A percentile compares a stretch with the other conserved stretches of the same genome.
Evolutionary conservation across 768 basidiomycete species (phyloP).

Genomic region (Podaxis carcinomalis): DNA sequence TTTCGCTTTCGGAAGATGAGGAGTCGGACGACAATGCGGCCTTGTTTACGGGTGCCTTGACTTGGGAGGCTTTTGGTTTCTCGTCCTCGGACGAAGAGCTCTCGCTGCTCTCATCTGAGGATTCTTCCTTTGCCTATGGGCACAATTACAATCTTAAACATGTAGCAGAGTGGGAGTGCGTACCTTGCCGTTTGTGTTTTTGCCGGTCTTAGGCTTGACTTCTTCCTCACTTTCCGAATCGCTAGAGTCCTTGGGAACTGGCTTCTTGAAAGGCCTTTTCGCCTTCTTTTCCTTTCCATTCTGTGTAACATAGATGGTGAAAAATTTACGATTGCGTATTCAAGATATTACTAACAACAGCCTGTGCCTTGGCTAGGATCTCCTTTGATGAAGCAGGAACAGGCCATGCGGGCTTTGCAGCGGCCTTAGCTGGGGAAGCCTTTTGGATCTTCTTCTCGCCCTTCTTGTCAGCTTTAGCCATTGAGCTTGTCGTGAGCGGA

Average conservation of each 20-base stretch:
- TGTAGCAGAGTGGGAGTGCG: conserved; percentile 5
- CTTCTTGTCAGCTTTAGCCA: conserved; percentile 51
- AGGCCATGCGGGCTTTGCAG: conserved; percentile 14
- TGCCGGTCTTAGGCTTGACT: conserved; percentile 17
- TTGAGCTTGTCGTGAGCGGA: conserved; percentile 21
- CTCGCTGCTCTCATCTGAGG: conserved; percentile 43
- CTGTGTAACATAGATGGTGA: neutral
- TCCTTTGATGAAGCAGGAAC: conserved; percentile 20
- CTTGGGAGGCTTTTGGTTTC: conserved; percentile 51
- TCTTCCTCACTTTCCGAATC: conserved; percentile 30
- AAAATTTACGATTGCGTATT: neutral
- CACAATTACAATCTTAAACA: conserved; percentile 20
- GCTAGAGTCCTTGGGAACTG: conserved; percentile 17
- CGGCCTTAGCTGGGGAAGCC: conserved; percentile 19
- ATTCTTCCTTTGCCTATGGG: conserved; percentile 24
- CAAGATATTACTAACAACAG: conserved; percentile 18
- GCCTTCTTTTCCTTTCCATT: conserved; percentile 19
- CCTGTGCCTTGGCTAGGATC: conserved; percentile 21
- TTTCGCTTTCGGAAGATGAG: conserved; percentile 17
- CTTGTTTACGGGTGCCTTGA: conserved; percentile 37
- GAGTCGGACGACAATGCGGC: conserved; percentile 31
- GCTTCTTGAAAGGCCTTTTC: conserved; percentile 22
- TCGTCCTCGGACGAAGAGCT: conserved; percentile 46
- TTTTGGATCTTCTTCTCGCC: conserved; percentile 31
- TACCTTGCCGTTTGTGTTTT: conserved; percentile 25